Base-by-base conservation (phyloP, 495 filamentous ascomycete species). In the Trichoderma gamsii region DNA sequence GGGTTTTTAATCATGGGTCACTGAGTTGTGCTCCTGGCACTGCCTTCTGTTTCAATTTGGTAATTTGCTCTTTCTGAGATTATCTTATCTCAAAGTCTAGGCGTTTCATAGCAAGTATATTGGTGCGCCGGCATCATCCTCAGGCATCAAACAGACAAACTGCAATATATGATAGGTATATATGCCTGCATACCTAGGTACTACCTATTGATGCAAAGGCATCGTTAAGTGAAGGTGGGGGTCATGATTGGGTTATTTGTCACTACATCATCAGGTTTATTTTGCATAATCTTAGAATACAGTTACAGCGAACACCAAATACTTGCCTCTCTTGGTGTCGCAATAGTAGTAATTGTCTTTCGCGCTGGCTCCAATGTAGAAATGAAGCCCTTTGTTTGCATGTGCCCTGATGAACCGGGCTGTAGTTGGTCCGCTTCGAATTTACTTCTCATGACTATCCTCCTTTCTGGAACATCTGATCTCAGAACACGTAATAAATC, bases 231-330 rank as follows among this genome's bases (percentile, higher is more conserved):
- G 27, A 61, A 18, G 56, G 27, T 3, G 4, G 23, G 56, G 25
- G 25, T 56, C 51, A 29, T 27, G 23, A 61, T 32, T 61, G 56
- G 56, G 56, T 61, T 61, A 61, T 61, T 61, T 61, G 27, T 61
- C 25, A 61, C 29, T 15, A 61, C 56, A 61, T 61, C 25, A 32
- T 29, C 49, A 13, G 16, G 7, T 32, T 61, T 35, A 61, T 25
- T 15, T 27, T 32, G 23, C 56, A 61, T 61, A 2, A 61, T 3
- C 35, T 32, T 61, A 61, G 56, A 52, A 32, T 61, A 61, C 16
- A 32, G 9, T 21, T n/a, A 61, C 9, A 29, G 3, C 12, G 12
- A 61, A 38, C 35, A 29, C 49, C 49, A 52, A 1, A 7, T 4
- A 56, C n/a, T n/a, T 21, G 25, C 13, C 35, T 32, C 16, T 23